Conservation (phyloP, 148 eudicot species). For the Oxyria digyna region DNA sequence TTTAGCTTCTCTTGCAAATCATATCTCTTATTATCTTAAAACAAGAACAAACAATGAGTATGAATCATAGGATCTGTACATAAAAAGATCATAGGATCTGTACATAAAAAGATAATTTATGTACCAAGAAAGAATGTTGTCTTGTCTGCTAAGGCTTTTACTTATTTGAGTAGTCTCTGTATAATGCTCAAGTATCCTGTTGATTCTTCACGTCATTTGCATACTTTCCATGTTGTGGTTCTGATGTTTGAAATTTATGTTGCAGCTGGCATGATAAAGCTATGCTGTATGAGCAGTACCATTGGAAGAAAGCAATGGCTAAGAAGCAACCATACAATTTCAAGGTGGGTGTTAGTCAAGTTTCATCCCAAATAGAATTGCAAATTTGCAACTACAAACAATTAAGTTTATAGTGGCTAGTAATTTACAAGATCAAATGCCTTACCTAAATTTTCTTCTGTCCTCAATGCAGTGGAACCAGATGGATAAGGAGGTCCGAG, state of each 20-base stretch:
- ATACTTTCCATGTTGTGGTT: too few relatives aligned
- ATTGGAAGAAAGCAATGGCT: conserved; percentile 78
- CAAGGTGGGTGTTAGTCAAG: conserved; percentile 23
- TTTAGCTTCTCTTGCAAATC: too few relatives aligned
- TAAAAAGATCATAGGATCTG: too few relatives aligned
- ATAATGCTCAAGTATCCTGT: too few relatives aligned
- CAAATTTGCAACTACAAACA: too few relatives aligned
- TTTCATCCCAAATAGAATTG: background rate
- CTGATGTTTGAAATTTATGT: conserved; percentile 4
- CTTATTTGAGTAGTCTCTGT: background rate
- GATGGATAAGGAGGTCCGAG: conserved; percentile 43
- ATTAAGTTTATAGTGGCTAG: too few relatives aligned
- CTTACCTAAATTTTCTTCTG: background rate
- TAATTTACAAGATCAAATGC: background rate
- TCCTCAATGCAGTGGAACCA: conserved; percentile 64
- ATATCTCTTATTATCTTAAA: too few relatives aligned
- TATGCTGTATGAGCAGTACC: conserved; percentile 73
- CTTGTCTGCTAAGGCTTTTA: background rate
- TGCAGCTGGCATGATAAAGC: conserved; percentile 93
- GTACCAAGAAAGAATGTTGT: background rate
- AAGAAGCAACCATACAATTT: conserved; percentile 63
- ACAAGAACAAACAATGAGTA: background rate
- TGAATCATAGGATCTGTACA: background rate
- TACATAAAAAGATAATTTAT: too few relatives aligned
- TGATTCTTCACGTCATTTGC: too few relatives aligned